Evolutionary conservation across 2,329 filamentous ascomycete genomes (phyloP), one percentile per base, ranked within the genome.

Genomic region (Phialophora chinensis): DNA sequence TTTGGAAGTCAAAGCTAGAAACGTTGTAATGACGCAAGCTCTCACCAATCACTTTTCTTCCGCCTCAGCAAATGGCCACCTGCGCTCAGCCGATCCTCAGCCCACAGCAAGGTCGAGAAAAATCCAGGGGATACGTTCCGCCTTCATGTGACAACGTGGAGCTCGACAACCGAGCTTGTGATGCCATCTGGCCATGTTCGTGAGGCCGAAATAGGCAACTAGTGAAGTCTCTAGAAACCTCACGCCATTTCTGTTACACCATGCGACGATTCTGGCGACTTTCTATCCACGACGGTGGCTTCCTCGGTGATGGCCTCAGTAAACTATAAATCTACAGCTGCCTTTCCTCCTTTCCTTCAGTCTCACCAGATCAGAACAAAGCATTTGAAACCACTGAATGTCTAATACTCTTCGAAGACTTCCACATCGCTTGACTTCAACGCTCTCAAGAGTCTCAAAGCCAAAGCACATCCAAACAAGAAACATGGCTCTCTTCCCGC

Each of bases 401-500:
- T 57, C 65, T 57, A 61, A 50, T 59, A 63, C 60, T 23, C 55
- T 65, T 60, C 63, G 62, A 62, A 64, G 62, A 53, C 53, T 63
- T 55, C 65, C 61, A 66, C 62, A 69, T 53, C 63, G 57, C 35
- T 29, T 63, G 8, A 53, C 35, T 63, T 56, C 58, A 62, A 23
- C 60, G 27, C 33, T 58, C 23, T 54, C 38, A 29, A 33, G 44
- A 33, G 29, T 59, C 57, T 20, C 52, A 42, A 56, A 62, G 33
- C 59, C 63, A 64, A 65, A 55, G 52, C 67, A 53, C 52, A 60
- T 56, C 38, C 62, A 65, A 52, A 59, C 58, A 17, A 62, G 60
- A 65, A 71, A 58, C 57, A 70, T 70, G 66, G 64, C 69, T 53
- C 69, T 68, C 31, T 67, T 65, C 63, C 69, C 64, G 64, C 64